Percentiles rank a stretch among this genome's conserved stretches.
Evolutionary conservation across 495 filamentous ascomycete genomes (phyloP).

Genomic region (Baudoinia panamericana): DNA sequence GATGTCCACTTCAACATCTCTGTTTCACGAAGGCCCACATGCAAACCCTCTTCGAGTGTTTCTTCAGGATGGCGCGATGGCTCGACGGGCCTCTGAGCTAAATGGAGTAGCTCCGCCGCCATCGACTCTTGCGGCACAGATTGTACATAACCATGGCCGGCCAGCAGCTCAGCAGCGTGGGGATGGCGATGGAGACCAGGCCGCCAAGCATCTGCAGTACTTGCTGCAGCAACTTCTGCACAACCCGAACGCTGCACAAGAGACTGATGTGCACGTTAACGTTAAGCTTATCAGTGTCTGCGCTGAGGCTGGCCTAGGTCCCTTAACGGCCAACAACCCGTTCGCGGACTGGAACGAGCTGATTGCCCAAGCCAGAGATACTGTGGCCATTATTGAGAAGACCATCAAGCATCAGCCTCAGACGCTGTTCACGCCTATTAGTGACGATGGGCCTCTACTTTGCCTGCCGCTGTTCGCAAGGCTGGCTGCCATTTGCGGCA

Average conservation of each 20-base stretch:
- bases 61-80: no score
- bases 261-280: slow-evolving; percentile 54
- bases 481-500: slow-evolving; percentile 31
- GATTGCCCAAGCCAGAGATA: slow-evolving; percentile 47
- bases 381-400: slow-evolving; percentile 57
- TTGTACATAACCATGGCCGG: slow-evolving; percentile 35
- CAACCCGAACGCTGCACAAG: slow-evolving; percentile 35
- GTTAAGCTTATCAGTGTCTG: slow-evolving; percentile 75
- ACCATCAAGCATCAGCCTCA: slow-evolving; percentile 62
- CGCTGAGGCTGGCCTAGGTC: slow-evolving; percentile 64
- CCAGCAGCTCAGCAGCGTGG: slow-evolving; percentile 17
- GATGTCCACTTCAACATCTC: no score
- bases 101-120: slow-evolving; percentile 26
- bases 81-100: slow-evolving; percentile 4
- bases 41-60: no score
- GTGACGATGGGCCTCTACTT: slow-evolving; percentile 39
- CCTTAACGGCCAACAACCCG: slow-evolving; percentile 45
- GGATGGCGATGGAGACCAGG: slow-evolving; percentile 39
- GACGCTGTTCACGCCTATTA: slow-evolving; percentile 44
- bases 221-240: slow-evolving; percentile 52
- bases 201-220: slow-evolving; percentile 49
- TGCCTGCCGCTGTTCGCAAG: slow-evolving; percentile 68
- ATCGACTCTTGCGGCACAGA: slow-evolving; percentile 40
- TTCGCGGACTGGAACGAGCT: slow-evolving; percentile 41
- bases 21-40: no score